Base-by-base conservation (phyloP, 208 protist species). In the Cochliopodium minus region DNA sequence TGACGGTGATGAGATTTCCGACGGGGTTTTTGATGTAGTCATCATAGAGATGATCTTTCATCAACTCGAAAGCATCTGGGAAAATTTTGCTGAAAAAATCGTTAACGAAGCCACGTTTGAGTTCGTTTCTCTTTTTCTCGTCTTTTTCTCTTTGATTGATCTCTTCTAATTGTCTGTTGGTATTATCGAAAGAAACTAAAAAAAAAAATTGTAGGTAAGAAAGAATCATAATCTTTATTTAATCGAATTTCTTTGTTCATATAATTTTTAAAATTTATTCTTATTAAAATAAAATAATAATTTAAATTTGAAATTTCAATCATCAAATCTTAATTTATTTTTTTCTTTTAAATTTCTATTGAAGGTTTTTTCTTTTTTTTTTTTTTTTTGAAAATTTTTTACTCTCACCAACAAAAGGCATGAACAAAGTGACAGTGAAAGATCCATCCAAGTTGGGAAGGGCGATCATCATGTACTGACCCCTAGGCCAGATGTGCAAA, bases 371-470 rank as follows among this genome's bases (percentile, higher is more conserved):
- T 62, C 39, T 13, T 38, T 22, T 26, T 26, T 25, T 29, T 22
- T 15, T 42, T 6, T 50, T 6, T 35, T 6, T 32, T 20, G n/a
- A n/a, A n/a, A n/a, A n/a, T n/a, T n/a, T n/a, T n/a, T n/a, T n/a
- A n/a, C n/a, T n/a, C n/a, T n/a, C n/a, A n/a, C n/a, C n/a, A n/a
- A n/a, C 47, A 15, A 52, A 52, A 15, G n/a, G 2, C 58, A 55
- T 62, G 34, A 69, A 69, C 4, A 69, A 23, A 10, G 64, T 69
- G 29, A 53, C n/a, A 33, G 64, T 69, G 36, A 69, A 69, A n/a
- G 43, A 28, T 25, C 22, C 25, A 15, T 55, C 52, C n/a, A 2
- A 2, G 46, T 69, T 69, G n/a, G 64, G 64, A 1, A 69, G 49
- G 13, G 64, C 64, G 13, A 69, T 69, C n/a, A 69, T 43, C 59